Conservation (phyloP, 148 eudicot genomes). For the Camellia sinensis region DNA sequence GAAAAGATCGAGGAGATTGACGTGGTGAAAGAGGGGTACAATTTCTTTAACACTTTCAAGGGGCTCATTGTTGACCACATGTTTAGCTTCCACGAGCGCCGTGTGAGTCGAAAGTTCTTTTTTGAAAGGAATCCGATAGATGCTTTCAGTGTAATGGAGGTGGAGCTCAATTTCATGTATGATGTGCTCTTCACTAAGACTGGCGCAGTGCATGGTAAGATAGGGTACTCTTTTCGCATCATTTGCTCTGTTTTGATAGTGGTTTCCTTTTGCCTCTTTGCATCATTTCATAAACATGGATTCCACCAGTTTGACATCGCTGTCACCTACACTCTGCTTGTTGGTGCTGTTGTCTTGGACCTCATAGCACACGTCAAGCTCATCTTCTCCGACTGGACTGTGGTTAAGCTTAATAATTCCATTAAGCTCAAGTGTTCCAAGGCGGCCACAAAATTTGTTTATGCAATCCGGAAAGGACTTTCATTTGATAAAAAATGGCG, state of each 20-base stretch:
- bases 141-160: slow-evolving; percentile 9
- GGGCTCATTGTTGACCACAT: slow-evolving; percentile 10
- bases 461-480: background rate
- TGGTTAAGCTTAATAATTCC: background rate
- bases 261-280: background rate
- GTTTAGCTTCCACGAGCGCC: background rate
- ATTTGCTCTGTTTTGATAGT: background rate
- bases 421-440: background rate
- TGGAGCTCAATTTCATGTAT: background rate
- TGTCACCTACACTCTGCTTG: background rate
- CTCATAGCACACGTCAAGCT: slow-evolving; percentile 1
- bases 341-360: slow-evolving; percentile 8
- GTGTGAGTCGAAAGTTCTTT: background rate
- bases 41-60: background rate
- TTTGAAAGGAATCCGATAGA: background rate
- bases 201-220: no score
- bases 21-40: background rate
- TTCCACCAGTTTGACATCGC: background rate
- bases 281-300: background rate
- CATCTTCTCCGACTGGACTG: slow-evolving; percentile 12
- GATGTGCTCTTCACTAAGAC: no score
- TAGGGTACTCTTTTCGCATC: background rate
- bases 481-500: background rate
- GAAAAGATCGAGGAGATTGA: background rate
- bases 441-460: background rate